Evolutionary conservation across 352 stramenopile species (phyloP).

Genomic region (Phytophthora crassamura): DNA sequence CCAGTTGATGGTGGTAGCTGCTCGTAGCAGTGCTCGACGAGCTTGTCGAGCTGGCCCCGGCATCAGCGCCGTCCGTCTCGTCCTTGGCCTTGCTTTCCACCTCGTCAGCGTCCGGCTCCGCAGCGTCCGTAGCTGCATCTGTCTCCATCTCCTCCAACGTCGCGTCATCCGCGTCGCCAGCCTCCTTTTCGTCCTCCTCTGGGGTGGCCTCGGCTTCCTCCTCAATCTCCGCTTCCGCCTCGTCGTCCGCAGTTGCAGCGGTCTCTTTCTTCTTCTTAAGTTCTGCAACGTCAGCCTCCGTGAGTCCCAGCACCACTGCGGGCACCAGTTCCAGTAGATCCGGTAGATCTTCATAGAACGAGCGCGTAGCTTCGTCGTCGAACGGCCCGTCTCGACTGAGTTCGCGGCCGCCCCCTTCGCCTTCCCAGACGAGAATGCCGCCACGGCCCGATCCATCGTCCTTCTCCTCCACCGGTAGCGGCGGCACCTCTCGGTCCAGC

Average conservation of each 20-base stretch:
- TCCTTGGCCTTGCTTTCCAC: conserved; percentile 34
- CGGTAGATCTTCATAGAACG: conserved; percentile 98
- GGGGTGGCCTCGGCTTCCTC: conserved; percentile 42
- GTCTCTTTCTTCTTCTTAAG: conserved; percentile 87
- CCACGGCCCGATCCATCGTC: conserved; percentile 56
- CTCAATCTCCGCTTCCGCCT: conserved; percentile 46
- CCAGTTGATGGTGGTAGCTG: conserved; percentile 94
- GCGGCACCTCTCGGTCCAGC: conserved; percentile 77
- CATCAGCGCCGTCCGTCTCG: conserved; percentile 7
- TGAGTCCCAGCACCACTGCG: conserved; percentile 93
- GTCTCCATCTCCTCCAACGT: conserved; percentile 26
- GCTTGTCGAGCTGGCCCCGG: conserved; percentile 5
- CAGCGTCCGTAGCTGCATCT: conserved; percentile 19
- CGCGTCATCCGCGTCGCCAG: conserved; percentile 16
- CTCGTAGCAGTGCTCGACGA: conserved; percentile 17
- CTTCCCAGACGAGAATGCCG: conserved; percentile 76
- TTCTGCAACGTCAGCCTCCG: conserved; percentile 86
- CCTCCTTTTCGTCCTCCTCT: conserved; percentile 53
- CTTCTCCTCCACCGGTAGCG: conserved; percentile 66
- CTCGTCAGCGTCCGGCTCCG: conserved; percentile 18
- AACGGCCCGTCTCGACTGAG: conserved; percentile 91
- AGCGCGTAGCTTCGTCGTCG: conserved; percentile 95
- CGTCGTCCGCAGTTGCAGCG: conserved; percentile 42
- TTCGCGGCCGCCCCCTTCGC: conserved; percentile 70
- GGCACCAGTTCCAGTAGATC: conserved; percentile 96